A percentile compares a stretch with the other conserved stretches of the same genome.
These are phyloP conservation scores for Porodaedalea pini DNA, from an alignment of 1,284 basidiomycete genomes.

Conservation along the genomic window DNA sequence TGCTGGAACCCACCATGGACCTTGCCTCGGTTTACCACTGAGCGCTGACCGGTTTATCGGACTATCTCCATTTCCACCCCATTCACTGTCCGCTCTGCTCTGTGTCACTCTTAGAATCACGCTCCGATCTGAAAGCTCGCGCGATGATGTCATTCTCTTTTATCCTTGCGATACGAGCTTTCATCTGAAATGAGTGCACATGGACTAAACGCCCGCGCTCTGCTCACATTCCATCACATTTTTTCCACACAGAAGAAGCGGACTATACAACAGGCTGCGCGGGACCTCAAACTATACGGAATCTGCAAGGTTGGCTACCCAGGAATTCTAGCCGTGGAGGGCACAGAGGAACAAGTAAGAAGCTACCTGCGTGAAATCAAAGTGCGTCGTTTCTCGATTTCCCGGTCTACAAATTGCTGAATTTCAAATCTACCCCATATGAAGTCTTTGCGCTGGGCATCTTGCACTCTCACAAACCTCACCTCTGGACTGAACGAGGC, in stretches of 20 bases:
- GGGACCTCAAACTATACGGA: conserved; percentile 11
- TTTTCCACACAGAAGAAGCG: conserved; percentile 13
- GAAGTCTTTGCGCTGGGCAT: conserved; percentile 19
- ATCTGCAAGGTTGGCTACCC: conserved; percentile 20
- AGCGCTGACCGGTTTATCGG: no score
- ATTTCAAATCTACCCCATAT: background rate
- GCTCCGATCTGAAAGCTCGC: no score
- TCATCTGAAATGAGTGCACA: no score
- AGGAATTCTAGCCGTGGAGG: conserved; percentile 18
- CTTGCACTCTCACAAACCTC: conserved; percentile 8
- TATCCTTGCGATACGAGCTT: no score
- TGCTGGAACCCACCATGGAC: no score
- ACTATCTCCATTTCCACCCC: no score
- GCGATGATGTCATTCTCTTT: no score
- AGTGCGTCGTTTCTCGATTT: background rate
- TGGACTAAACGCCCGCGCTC: conserved; percentile 13
- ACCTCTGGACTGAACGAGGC: background rate
- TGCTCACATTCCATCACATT: conserved; percentile 20
- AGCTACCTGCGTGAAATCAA: conserved; percentile 17
- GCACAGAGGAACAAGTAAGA: conserved; percentile 11
- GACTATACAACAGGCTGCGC: conserved; percentile 4
- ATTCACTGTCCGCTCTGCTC: no score
- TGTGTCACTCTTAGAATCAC: no score
- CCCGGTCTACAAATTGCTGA: background rate
- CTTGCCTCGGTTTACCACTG: no score